Percentiles rank a stretch among this genome's conserved stretches.
phyloP scores from a whole-genome alignment of 1,284 basidiomycete genomes.

The Ustilago hordei region DNA sequence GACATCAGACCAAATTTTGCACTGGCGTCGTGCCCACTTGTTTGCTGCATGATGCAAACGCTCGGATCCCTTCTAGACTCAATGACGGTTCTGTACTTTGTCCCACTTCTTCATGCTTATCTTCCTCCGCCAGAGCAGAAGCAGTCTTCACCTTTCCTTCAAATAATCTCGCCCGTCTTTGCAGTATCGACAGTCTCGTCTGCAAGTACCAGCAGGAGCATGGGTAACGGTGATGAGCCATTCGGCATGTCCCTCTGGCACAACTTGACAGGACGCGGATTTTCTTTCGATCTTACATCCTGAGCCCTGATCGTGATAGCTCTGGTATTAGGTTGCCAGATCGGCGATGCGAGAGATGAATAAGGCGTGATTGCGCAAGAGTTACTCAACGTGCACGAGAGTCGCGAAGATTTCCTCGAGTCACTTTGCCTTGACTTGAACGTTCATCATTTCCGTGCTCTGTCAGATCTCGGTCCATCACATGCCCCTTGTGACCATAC shows the following conservation, averaged over 20 bases:
- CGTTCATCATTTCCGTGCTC: background rate
- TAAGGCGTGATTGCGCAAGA: conserved; percentile 30
- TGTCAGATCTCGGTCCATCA: background rate
- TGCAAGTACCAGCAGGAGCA: background rate
- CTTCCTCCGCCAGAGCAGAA: background rate
- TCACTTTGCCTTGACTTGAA: background rate
- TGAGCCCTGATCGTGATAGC: background rate
- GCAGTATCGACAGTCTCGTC: background rate
- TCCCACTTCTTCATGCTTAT: background rate
- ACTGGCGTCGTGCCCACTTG: conserved; percentile 2
- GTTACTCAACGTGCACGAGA: conserved; percentile 24
- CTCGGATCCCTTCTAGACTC: conserved; percentile 28
- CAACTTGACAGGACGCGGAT: conserved; percentile 27
- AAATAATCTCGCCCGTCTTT: background rate
- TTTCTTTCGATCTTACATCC: conserved; percentile 9
- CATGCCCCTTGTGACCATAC: background rate
- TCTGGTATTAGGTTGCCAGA: background rate
- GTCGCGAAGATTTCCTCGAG: background rate
- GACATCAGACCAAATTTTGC: conserved; percentile 2
- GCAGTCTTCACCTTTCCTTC: background rate
- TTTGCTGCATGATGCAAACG: conserved; percentile 9
- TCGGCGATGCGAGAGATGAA: background rate
- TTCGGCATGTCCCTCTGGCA: conserved; percentile 7
- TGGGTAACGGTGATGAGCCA: background rate
- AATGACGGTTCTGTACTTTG: background rate